phyloP scores from a whole-genome alignment of 2,329 filamentous ascomycete genomes.

The Herpotrichia juniperi region DNA sequence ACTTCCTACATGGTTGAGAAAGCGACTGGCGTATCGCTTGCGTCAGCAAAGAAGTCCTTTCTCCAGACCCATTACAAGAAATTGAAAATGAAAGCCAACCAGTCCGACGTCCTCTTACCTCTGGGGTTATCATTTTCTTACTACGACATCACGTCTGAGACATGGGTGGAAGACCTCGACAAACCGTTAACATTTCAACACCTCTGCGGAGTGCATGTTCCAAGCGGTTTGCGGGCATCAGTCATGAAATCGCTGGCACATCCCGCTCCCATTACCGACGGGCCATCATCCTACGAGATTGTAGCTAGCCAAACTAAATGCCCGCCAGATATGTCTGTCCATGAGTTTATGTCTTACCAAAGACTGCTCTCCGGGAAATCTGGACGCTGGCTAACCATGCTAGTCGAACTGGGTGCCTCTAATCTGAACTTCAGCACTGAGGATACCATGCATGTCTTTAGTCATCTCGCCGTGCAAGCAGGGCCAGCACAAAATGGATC shows the following conservation, averaged over 20 bases:
- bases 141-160: conserved; percentile 47
- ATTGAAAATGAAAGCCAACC: conserved; percentile 27
- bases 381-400: conserved; percentile 54
- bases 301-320: conserved; percentile 57
- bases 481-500: conserved; percentile 53
- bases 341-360: conserved; percentile 62
- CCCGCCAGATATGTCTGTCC: conserved; percentile 50
- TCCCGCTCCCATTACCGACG: conserved; percentile 20
- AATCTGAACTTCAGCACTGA: conserved; percentile 64
- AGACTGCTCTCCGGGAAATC: conserved; percentile 51
- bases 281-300: conserved; percentile 60
- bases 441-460: conserved; percentile 55
- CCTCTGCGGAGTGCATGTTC: conserved; percentile 18
- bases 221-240: conserved; percentile 17
- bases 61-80: conserved; percentile 54
- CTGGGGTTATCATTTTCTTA: conserved; percentile 55
- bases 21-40: conserved; percentile 39
- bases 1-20: conserved; percentile 17
- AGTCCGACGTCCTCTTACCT: conserved; percentile 49
- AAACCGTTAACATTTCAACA: conserved; percentile 47
- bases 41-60: conserved; percentile 53
- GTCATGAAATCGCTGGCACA: conserved; percentile 35
- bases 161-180: conserved; percentile 47
- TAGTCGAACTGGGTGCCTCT: conserved; percentile 57
- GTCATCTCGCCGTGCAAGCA: conserved; percentile 59